A percentile compares a stretch with the other conserved stretches of the same genome.
These are phyloP conservation scores for Gloeophyllum trabeum DNA, from an alignment of 768 basidiomycete species.

Conservation along the genomic window DNA sequence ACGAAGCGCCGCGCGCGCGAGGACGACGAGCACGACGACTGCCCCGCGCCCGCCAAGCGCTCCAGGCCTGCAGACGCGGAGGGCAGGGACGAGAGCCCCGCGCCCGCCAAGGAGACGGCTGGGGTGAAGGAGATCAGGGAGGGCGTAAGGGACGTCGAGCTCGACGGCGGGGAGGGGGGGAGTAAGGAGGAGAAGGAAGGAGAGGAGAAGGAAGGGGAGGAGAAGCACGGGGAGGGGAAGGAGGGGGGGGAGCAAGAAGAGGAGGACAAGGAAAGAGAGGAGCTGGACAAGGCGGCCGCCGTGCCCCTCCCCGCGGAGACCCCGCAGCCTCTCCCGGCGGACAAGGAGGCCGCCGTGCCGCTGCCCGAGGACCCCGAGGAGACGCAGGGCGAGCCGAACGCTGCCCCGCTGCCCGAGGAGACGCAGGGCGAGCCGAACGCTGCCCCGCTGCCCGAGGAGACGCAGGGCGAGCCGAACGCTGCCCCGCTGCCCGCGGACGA, in stretches of 20 bases:
- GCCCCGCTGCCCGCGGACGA: no score
- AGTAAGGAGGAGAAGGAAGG: constrained; percentile 2
- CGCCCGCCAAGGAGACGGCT: constrained; percentile 27
- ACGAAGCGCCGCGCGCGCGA: constrained; percentile 46
- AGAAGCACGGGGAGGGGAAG: neutral
- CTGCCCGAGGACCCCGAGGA: no score
- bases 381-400: no score
- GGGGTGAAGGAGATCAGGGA: constrained; percentile 62
- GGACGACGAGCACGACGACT: constrained; percentile 24
- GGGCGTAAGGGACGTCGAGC: constrained; percentile 59
- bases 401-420: no score
- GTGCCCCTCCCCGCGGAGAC: neutral
- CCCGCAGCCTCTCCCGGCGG: no score
- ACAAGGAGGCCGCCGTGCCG: no score
- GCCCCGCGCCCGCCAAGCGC: neutral
- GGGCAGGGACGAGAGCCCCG: constrained; percentile 11
- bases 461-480: no score
- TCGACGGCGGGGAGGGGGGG: constrained; percentile 28
- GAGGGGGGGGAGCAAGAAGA: neutral
- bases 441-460: no score
- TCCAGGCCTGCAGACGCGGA: constrained; percentile 12
- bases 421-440: no score
- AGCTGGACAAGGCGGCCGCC: constrained; percentile 6
- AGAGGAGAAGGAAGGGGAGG: no score
- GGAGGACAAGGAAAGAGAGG: no score